These are phyloP conservation scores for Populus euphratica DNA, from an alignment of 345 rosid genomes.

Conservation along the genomic window DNA sequence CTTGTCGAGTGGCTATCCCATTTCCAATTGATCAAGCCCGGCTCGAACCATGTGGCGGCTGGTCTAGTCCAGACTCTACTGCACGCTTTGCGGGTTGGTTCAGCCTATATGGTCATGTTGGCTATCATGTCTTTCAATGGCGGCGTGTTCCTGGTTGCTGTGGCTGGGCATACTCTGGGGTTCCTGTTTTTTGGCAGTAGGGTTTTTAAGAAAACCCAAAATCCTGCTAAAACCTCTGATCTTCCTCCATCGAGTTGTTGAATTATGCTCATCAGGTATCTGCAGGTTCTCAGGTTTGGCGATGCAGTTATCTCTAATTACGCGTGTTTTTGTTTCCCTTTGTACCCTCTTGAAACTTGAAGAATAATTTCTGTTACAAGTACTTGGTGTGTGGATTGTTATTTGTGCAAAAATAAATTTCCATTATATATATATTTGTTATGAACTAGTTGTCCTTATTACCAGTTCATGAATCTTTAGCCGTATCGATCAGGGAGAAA, in stretches of 20 bases:
- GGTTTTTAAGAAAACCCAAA: constrained; percentile 10
- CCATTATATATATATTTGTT: not conserved
- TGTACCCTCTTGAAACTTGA: too few species aligned
- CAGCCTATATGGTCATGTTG: constrained; percentile 39
- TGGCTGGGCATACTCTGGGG: constrained; percentile 44
- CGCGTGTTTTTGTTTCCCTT: not conserved
- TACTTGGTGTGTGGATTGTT: not conserved
- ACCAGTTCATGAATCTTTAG: not conserved
- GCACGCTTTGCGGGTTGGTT: constrained; percentile 31
- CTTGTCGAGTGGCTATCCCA: constrained; percentile 35
- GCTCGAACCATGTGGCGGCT: not conserved
- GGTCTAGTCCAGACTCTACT: constrained; percentile 28
- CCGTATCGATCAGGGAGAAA: not conserved
- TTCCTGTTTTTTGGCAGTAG: constrained; percentile 39
- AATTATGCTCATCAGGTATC: not conserved
- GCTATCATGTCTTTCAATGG: constrained; percentile 50
- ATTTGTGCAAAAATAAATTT: not conserved
- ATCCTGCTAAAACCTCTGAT: not conserved
- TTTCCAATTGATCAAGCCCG: constrained; percentile 21
- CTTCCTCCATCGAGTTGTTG: constrained; percentile 2
- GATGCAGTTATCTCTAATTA: not conserved
- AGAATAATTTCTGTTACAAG: not conserved
- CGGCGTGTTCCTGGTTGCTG: constrained; percentile 36
- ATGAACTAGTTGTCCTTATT: not conserved
- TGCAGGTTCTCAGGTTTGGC: not conserved